A percentile compares a stretch with the other conserved stretches of the same genome.
Conservation (phyloP, 805 yeast genomes). For the Metschnikowia baotianmanensis region DNA sequence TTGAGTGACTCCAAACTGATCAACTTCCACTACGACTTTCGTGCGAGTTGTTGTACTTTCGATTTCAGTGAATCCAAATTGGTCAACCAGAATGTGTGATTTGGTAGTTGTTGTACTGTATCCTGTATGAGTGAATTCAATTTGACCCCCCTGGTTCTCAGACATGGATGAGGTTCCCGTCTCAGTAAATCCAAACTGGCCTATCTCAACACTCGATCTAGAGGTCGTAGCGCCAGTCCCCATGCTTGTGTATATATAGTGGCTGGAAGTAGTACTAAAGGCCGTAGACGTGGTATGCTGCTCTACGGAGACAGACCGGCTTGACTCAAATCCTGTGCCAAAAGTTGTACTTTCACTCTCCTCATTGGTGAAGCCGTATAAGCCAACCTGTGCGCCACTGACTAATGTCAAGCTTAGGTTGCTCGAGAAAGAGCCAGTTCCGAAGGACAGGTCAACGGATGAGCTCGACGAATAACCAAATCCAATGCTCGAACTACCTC, state of each 20-base stretch:
- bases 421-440: too few relatives aligned
- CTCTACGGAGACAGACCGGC: not conserved
- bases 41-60: not conserved
- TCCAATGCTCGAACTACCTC: too few relatives aligned
- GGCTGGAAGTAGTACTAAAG: too few relatives aligned
- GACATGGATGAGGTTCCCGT: too few relatives aligned
- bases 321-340: not conserved
- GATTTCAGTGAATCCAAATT: constrained; percentile 1
- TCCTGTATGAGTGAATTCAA: not conserved
- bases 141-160: too few relatives aligned
- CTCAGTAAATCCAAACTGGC: too few relatives aligned
- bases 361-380: not conserved
- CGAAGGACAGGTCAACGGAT: too few relatives aligned
- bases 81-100: not conserved
- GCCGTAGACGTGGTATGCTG: too few relatives aligned
- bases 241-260: too few relatives aligned
- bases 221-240: not conserved
- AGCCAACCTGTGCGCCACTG: not conserved
- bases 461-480: too few relatives aligned
- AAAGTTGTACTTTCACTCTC: not conserved
- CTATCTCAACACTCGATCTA: too few relatives aligned
- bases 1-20: constrained; percentile 4
- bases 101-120: not conserved
- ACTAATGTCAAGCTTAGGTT: not conserved
- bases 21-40: not conserved